phyloP scores from a whole-genome alignment of 768 basidiomycete genomes.

The Mycena haematopus region DNA sequence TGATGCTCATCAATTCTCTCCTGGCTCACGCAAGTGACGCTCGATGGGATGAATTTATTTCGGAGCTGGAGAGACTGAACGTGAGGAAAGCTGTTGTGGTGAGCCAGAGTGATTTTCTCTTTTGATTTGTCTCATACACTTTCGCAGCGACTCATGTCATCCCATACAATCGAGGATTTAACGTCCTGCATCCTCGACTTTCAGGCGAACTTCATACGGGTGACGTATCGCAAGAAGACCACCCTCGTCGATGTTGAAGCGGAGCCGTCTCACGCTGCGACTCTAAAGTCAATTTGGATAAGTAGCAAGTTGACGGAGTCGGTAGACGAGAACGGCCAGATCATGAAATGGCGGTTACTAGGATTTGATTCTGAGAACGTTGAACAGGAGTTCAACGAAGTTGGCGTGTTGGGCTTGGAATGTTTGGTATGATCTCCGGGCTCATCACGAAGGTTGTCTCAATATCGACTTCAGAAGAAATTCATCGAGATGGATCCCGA shows the following conservation, averaged over 20 bases:
- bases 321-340: slow-evolving; percentile 51
- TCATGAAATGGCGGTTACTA: slow-evolving; percentile 75
- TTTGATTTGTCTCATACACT: background rate
- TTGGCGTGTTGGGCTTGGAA: slow-evolving; percentile 82
- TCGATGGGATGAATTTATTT: slow-evolving; percentile 81
- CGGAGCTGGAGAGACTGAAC: slow-evolving; percentile 75
- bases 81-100: slow-evolving; percentile 85
- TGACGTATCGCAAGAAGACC: slow-evolving; percentile 81
- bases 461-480: slow-evolving; percentile 50
- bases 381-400: slow-evolving; percentile 75
- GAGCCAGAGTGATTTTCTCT: slow-evolving; percentile 38
- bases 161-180: slow-evolving; percentile 81
- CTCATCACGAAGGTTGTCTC: background rate
- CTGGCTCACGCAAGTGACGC: slow-evolving; percentile 79
- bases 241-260: slow-evolving; percentile 74
- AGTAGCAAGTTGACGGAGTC: slow-evolving; percentile 63
- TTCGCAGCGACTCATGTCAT: slow-evolving; percentile 78
- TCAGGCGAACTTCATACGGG: slow-evolving; percentile 83
- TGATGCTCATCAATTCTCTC: slow-evolving; percentile 91
- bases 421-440: slow-evolving; percentile 64
- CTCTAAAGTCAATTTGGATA: slow-evolving; percentile 74
- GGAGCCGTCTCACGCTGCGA: slow-evolving; percentile 61
- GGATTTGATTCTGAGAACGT: slow-evolving; percentile 83
- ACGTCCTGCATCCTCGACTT: slow-evolving; percentile 87
- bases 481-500: slow-evolving; percentile 76